Percentiles rank a stretch among this genome's conserved stretches.
phyloP scores from a whole-genome alignment of 208 protist species.

The Trichomonas vaginalis region DNA sequence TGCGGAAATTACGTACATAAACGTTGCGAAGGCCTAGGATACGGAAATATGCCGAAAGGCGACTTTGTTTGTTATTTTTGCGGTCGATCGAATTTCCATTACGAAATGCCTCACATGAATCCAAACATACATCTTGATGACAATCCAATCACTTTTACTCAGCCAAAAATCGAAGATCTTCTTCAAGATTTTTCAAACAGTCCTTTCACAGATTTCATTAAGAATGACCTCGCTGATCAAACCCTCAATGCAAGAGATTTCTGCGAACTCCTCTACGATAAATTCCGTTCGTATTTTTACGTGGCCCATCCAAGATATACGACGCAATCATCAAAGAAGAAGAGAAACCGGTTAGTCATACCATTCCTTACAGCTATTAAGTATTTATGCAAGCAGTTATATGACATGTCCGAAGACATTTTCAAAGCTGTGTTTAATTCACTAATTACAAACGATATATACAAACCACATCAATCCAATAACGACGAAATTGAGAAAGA shows the following conservation, averaged over 20 bases:
- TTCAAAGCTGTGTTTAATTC: not conserved
- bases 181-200: not conserved
- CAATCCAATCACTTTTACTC: not conserved
- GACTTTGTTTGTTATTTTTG: not conserved
- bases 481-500: not conserved
- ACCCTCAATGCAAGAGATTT: not conserved
- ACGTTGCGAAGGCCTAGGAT: not conserved
- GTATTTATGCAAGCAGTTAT: not conserved
- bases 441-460: not conserved
- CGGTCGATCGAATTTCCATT: not conserved
- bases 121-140: not conserved
- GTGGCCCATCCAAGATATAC: not conserved
- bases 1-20: constrained; percentile 1
- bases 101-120: not conserved
- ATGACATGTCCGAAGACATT: not conserved
- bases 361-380: not conserved
- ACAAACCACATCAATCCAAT: not conserved
- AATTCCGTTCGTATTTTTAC: not conserved
- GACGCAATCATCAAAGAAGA: not conserved
- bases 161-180: not conserved
- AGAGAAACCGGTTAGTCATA: not conserved
- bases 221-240: not conserved
- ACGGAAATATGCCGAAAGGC: not conserved
- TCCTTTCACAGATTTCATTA: constrained; percentile 3
- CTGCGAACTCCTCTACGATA: not conserved